Base-by-base conservation (phyloP, 108 stramenopile species). In the Asterionellopsis glacialis region DNA sequence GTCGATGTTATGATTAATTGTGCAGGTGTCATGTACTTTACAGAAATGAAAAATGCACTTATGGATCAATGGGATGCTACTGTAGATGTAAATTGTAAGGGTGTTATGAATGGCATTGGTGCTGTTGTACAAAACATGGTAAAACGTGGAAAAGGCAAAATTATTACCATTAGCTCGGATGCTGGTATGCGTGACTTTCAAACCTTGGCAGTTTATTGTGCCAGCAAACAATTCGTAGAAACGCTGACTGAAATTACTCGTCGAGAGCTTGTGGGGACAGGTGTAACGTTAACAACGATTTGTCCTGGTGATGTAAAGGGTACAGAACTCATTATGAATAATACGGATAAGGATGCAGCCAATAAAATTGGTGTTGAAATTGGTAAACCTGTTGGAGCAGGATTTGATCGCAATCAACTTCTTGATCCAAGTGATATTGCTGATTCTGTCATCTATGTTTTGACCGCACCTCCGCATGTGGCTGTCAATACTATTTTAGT, bases 21-120 rank as follows among this genome's bases (percentile, higher is more conserved):
- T 53, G 81, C 90, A 21, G 90, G 90, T 11, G 90, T 91, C 55
- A 91, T 91, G 90, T 85, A 86, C 64, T 86, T 80, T 57, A 88
- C 87, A 0, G 50, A 65, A 57, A 86, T 91, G 84, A 67, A 86
- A 65, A 82, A 86, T 60, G 64, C 56, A 11, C 51, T 75, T 42
- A 72, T 79, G 82, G 90, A 91, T 55, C 80, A 88, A 49, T 91
- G 90, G 90, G 79, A 85, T 43, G 63, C 76, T 43, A 82, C 79
- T 13, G 77, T 91, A 19, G 90, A 91, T 59, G 85, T 88, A 16
- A 91, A 91, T 67, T 88, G 86, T 61, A 83, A 81, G 64, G 90
- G 90, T 27, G 72, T 81, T 18, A 77, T 80, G 67, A 76, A 86
- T 59, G 80, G 80, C 23, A 70, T 83, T 45, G 84, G 80, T 26